Evolutionary conservation across 2,329 filamentous ascomycete species (phyloP).

Genomic region (Monosporascus sp.): DNA sequence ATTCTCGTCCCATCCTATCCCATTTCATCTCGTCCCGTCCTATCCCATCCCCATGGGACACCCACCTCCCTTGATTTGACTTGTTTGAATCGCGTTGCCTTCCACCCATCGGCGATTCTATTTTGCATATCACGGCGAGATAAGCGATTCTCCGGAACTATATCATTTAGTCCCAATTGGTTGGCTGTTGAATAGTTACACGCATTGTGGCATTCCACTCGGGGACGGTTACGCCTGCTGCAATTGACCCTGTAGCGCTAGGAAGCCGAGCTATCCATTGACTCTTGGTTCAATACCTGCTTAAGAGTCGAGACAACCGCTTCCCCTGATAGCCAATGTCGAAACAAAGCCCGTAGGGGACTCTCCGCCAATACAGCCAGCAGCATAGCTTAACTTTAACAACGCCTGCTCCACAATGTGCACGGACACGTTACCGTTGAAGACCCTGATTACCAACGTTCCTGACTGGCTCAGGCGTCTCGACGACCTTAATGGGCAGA

Average conservation of each 20-base stretch:
- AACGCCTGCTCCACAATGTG: constrained; percentile 26
- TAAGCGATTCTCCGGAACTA: no score
- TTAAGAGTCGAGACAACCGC: background rate
- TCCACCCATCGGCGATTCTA: background rate
- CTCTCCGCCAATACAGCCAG: background rate
- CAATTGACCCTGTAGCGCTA: background rate
- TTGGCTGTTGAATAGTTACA: no score
- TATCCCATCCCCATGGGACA: background rate
- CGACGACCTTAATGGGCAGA: constrained; percentile 56
- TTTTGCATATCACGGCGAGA: background rate
- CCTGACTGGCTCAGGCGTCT: constrained; percentile 57
- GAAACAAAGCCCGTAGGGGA: background rate
- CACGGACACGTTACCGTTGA: constrained; percentile 55
- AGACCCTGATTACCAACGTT: constrained; percentile 48
- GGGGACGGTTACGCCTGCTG: background rate
- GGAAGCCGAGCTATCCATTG: background rate
- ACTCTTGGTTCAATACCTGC: background rate
- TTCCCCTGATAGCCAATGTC: background rate
- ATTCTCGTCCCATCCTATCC: background rate
- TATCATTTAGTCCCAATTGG: background rate
- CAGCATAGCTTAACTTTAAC: background rate
- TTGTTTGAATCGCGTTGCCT: background rate
- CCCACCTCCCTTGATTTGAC: background rate
- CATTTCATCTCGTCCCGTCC: background rate
- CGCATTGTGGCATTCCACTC: background rate